Base-by-base conservation (phyloP, 306 rosid species). In the Benincasa hispida region DNA sequence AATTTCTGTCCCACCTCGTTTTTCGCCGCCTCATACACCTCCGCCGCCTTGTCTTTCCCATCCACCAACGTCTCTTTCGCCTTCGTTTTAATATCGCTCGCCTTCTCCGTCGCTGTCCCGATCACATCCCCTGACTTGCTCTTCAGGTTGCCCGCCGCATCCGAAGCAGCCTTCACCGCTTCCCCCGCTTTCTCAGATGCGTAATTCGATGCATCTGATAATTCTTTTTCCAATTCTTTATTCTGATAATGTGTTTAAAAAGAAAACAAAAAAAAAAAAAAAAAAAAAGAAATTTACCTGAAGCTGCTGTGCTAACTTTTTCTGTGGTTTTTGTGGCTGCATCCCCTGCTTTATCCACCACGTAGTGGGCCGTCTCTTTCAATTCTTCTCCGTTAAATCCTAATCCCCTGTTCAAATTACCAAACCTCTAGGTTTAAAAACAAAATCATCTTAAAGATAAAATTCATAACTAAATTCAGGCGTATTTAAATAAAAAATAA, bases 241-340 rank as follows among this genome's bases (percentile, higher is more conserved):
- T n/a, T n/a, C n/a, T n/a, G n/a, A n/a, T n/a, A n/a, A n/a, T n/a
- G n/a, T n/a, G n/a, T n/a, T n/a, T n/a, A n/a, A n/a, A n/a, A n/a
- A n/a, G n/a, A n/a, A n/a, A n/a, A n/a, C n/a, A n/a, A n/a, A n/a
- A n/a, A n/a, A n/a, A n/a, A n/a, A n/a, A n/a, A n/a, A n/a, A n/a
- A n/a, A n/a, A n/a, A n/a, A n/a, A n/a, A n/a, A n/a, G n/a, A 45
- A 45, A 0, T 48, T 50, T 77, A 88, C 96, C 91, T 1, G 87
- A 83, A 27, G 84, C 85, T 30, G 85, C 83, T 75, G 89, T 80
- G 42, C 74, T 79, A 48, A 82, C 41, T 76, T 77, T 79, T 6
- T 79, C 82, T 7, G 84, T 76, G 61, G 87, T 83, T 54, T 42
- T 84, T 27, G 76, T 81, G 56, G 91, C 90, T 68, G 84, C 91